Percentiles rank a stretch among this genome's conserved stretches.
Evolutionary conservation across 2,329 filamentous ascomycete genomes (phyloP).

Genomic region (Didymosphaeria variabile): DNA sequence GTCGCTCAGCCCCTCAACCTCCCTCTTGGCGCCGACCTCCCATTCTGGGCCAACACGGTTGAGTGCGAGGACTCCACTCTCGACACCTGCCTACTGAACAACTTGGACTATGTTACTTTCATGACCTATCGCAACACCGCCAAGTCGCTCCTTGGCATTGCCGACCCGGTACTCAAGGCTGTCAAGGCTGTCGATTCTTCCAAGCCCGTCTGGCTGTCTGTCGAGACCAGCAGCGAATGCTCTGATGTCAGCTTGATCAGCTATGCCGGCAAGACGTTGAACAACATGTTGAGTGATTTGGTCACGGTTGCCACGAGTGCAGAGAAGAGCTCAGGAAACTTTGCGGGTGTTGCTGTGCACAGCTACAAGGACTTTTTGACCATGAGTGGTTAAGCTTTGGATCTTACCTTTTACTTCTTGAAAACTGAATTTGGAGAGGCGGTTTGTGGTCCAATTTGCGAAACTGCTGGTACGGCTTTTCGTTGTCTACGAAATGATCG

Average conservation of each 20-base stretch:
- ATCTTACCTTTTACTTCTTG: not conserved
- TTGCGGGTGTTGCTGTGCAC: conserved; percentile 21
- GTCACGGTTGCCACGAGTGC: conserved; percentile 11
- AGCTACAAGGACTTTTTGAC: conserved; percentile 16
- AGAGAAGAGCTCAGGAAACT: conserved; percentile 1
- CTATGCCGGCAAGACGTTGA: conserved; percentile 19
- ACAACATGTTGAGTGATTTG: conserved; percentile 15
- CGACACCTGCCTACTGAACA: conserved; percentile 17
- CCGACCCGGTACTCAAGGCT: conserved; percentile 13
- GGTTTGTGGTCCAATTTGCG: not conserved
- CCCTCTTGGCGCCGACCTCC: conserved; percentile 19
- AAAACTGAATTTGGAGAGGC: not conserved
- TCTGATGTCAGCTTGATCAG: conserved; percentile 17
- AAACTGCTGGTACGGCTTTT: not conserved
- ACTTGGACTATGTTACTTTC: conserved; percentile 19
- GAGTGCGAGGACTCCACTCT: conserved; percentile 17
- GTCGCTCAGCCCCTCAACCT: conserved; percentile 10
- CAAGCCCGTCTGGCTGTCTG: conserved; percentile 17
- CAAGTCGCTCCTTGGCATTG: conserved; percentile 14
- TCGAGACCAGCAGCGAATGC: conserved; percentile 17
- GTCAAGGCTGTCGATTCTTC: not conserved
- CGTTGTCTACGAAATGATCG: not conserved
- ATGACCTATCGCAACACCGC: conserved; percentile 24
- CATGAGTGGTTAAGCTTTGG: not conserved
- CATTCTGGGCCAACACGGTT: conserved; percentile 22